Percentiles rank a stretch among this genome's conserved stretches.
Evolutionary conservation across 441 rosid genomes (phyloP).

Genomic region (Erodium trifolium): DNA sequence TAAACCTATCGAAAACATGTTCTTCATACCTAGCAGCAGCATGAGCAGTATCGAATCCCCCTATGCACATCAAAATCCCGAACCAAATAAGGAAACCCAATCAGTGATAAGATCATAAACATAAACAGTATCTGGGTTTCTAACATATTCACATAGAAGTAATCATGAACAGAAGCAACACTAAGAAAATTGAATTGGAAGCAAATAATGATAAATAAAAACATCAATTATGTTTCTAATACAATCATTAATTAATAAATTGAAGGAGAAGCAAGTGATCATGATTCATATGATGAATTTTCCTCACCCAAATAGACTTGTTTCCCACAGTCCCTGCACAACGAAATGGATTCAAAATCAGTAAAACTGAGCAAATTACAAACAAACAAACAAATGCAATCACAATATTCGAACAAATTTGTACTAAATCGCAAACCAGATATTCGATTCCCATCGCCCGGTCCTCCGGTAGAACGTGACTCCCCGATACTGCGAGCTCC

Average conservation of each 20-base stretch:
- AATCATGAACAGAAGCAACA: neutral
- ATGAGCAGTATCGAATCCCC: constrained; percentile 92
- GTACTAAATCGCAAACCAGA: constrained; percentile 40
- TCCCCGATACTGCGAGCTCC: constrained; percentile 88
- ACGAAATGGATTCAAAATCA: constrained; percentile 8
- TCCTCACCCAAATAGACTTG: constrained; percentile 77
- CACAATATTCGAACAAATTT: neutral
- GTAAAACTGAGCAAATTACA: neutral
- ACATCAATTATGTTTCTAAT: no score
- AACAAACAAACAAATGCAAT: neutral
- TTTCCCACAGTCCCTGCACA: constrained; percentile 89
- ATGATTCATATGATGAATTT: neutral
- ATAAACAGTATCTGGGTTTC: neutral
- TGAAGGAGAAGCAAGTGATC: neutral
- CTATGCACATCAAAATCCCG: constrained; percentile 26
- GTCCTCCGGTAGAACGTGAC: constrained; percentile 91
- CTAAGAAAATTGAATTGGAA: neutral
- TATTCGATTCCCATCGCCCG: constrained; percentile 94
- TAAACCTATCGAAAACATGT: neutral
- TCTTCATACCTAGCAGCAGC: constrained; percentile 69
- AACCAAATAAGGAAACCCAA: constrained; percentile 13
- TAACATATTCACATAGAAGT: neutral
- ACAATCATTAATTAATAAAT: neutral
- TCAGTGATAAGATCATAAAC: neutral
- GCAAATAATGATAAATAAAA: no score